These are phyloP conservation scores for Yarrowia sp. DNA, from an alignment of 805 yeast genomes.

Conservation along the genomic window DNA sequence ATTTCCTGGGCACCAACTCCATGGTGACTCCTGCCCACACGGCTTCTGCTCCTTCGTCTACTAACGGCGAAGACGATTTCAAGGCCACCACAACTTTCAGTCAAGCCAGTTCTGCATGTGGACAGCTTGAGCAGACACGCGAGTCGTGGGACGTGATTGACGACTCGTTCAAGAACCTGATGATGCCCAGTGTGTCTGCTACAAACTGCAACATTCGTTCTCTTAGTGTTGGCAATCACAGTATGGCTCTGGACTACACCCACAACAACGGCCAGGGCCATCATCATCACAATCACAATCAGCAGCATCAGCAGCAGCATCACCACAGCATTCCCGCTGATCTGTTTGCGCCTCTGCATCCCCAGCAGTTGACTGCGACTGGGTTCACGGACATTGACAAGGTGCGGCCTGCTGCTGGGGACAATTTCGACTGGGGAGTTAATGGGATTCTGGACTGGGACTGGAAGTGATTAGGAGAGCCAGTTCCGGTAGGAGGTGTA, in stretches of 20 bases:
- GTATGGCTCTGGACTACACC: neutral
- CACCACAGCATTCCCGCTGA: neutral
- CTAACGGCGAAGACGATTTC: slow-evolving; percentile 19
- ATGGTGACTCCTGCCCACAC: slow-evolving; percentile 22
- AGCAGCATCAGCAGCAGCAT: neutral
- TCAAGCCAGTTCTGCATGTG: slow-evolving; percentile 12
- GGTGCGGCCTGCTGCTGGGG: neutral
- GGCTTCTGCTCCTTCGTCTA: slow-evolving; percentile 15
- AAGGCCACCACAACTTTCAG: neutral
- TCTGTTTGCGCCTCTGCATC: slow-evolving; percentile 17
- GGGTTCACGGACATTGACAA: slow-evolving; percentile 20
- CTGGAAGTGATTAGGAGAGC: too few species aligned
- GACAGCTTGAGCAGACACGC: slow-evolving; percentile 11
- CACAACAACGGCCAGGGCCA: neutral
- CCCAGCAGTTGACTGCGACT: slow-evolving; percentile 14
- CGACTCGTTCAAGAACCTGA: slow-evolving; percentile 10
- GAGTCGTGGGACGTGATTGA: slow-evolving; percentile 16
- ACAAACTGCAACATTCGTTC: neutral
- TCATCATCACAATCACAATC: neutral
- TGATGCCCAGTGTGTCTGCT: neutral
- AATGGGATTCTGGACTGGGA: slow-evolving; percentile 21
- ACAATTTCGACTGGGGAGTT: slow-evolving; percentile 14
- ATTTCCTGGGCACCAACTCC: neutral
- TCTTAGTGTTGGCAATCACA: slow-evolving; percentile 3
- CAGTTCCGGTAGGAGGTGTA: too few species aligned